Base-by-base conservation (phyloP, 352 stramenopile species). In the Phytophthora palmivora region DNA sequence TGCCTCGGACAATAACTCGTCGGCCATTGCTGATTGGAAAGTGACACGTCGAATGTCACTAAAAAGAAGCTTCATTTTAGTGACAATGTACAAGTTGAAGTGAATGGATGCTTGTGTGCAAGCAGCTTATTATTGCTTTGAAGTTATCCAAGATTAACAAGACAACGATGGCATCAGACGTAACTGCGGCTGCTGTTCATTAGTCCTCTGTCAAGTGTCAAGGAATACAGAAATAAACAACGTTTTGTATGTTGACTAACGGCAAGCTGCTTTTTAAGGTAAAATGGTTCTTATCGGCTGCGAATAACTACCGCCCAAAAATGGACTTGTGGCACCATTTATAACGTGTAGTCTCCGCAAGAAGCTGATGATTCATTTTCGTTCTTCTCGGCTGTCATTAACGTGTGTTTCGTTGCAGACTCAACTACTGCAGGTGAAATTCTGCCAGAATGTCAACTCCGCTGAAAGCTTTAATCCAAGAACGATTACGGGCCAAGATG, bases 401-500 rank as follows among this genome's bases (percentile, higher is more conserved):
- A 15, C 58, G n/a, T 38, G 8, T 54, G 33, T 43, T 44, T 10
- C 47, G 19, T 48, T 34, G 10, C 19, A 21, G 22, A 15, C 6
- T 37, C 49, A 21, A 28, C 44, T 41, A 15, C 38, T 21, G n/a
- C 11, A 15, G 6, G 18, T 18, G 30, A 14, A 32, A 26, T 30
- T 30, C 4, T 16, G 14, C 7, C 28, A 60, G 16, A 1, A 90
- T 91, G 79, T 73, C 72, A 37, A 92, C 80, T 14, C 81, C 80
- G 10, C 49, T 90, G 19, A 90, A 90, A 52, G 78, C 81, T 8
- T 77, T 92, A 19, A 88, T 92, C 46, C 80, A 90, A 63, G 80
- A 92, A 56, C 82, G 82, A 9, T 57, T 92, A 14, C 76, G 76
- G 18, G 78, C 80, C 33, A 92, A 91, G 63, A 88, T 91, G 36